phyloP scores from a whole-genome alignment of 225 moss, liverwort and hornwort species.

The Antitrichia curtipendula region DNA sequence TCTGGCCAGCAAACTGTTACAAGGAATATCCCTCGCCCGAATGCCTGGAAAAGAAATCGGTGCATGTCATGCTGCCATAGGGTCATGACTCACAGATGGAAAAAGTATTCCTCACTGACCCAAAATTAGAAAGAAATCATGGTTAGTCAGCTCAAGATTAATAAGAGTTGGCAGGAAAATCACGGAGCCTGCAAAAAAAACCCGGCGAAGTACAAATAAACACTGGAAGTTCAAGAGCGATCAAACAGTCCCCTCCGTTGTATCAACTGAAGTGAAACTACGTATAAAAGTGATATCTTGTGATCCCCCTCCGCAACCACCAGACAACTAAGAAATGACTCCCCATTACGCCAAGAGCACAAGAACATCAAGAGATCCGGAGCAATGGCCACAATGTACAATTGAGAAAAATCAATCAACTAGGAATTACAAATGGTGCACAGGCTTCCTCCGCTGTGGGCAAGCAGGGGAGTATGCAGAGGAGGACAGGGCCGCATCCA shows the following conservation, averaged over 20 bases:
- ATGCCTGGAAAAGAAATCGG: background rate
- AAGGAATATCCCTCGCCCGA: background rate
- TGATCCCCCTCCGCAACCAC: background rate
- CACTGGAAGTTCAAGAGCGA: background rate
- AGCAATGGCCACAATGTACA: background rate
- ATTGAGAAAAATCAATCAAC: background rate
- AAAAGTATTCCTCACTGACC: background rate
- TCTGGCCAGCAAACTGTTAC: no score
- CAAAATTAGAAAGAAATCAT: background rate
- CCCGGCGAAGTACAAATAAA: background rate
- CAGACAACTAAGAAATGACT: background rate
- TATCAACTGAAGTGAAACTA: no score
- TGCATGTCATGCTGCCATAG: background rate
- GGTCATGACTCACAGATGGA: background rate
- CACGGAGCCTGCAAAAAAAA: no score
- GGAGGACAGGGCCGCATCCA: background rate
- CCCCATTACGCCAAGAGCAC: background rate
- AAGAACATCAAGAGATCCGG: background rate
- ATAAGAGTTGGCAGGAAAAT: no score
- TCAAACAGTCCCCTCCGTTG: background rate
- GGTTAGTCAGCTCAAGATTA: no score
- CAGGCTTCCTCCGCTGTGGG: background rate
- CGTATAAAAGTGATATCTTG: background rate
- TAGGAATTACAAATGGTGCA: conserved; percentile 5
- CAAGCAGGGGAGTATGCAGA: background rate